Percentiles rank a stretch among this genome's conserved stretches.
phyloP scores from a whole-genome alignment of 2,329 filamentous ascomycete genomes.

The Fusarium tjaetaba region DNA sequence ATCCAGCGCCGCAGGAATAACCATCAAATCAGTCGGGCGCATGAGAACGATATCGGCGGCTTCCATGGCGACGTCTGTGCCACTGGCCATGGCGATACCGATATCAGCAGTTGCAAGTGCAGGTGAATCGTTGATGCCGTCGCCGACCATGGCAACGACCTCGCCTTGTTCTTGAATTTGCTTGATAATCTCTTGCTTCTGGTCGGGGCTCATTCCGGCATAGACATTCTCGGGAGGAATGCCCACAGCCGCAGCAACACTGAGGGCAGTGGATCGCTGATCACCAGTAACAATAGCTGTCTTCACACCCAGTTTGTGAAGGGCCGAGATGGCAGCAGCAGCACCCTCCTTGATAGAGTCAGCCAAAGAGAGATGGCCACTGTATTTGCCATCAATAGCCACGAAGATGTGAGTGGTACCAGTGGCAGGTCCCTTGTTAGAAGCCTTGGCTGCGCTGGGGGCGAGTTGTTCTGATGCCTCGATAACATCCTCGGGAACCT shows the following conservation, averaged over 20 bases:
- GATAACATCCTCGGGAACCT: constrained; percentile 71
- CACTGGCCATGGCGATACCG: constrained; percentile 90
- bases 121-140: constrained; percentile 98
- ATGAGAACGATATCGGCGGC: constrained; percentile 96
- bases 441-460: constrained; percentile 50
- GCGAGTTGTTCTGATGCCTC: constrained; percentile 71
- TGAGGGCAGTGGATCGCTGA: constrained; percentile 82
- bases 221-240: constrained; percentile 81
- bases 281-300: constrained; percentile 95
- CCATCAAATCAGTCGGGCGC: constrained; percentile 89
- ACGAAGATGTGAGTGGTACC: constrained; percentile 93
- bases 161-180: constrained; percentile 79
- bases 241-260: constrained; percentile 84
- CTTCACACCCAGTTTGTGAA: constrained; percentile 85
- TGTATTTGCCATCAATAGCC: constrained; percentile 83
- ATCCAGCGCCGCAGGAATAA: constrained; percentile 87
- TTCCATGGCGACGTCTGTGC: constrained; percentile 97
- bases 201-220: constrained; percentile 87
- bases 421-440: constrained; percentile 56
- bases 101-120: constrained; percentile 92
- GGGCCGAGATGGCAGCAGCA: constrained; percentile 79
- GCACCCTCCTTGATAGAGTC: constrained; percentile 94
- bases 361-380: constrained; percentile 83
- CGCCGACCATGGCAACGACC: constrained; percentile 94
- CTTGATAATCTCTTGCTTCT: constrained; percentile 88